Evolutionary conservation across 2,329 filamentous ascomycete genomes (phyloP), one percentile per base, ranked within the genome.

Genomic region (Magnaporthiopsis incrustans): DNA sequence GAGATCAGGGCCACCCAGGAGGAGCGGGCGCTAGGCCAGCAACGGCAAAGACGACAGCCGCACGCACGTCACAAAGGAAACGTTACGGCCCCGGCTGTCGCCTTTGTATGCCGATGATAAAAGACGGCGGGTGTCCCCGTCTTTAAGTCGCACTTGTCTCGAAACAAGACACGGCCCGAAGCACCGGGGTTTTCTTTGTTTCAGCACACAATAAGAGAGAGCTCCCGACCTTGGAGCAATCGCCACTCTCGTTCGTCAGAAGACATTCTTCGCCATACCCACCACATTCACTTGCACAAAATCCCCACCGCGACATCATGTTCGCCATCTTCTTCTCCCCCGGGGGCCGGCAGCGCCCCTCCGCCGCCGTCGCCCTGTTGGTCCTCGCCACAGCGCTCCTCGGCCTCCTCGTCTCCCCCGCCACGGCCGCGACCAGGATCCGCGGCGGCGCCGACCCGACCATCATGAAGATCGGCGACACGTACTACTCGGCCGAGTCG

Each of bases 401-500:
- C 26, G 59, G n/a, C 30, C 30, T 64, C 57, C 66, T 69, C 30
- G 59, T 67, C 57, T 62, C 65, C 35, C 61, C 58, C 59, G 57
- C 63, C 4, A 27, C 59, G 3, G 64, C 64, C 7, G 62, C 63
- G 25, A 64, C 60, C 33, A 67, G 64, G 30, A 64, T 69, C 59
- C 61, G 65, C 11, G 22, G 57, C 38, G 69, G 69, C n/a, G 63
- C 65, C 12, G 70, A 71, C 64, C 70, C 70, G 11, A 64, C 68
- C 26, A 62, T 66, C 25, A 65, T 70, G 63, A 66, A 65, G 59
- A 57, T 66, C 38, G 68, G 67, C 22, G 61, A 64, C 64, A 66
- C 62, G 26, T 69, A 68, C 64, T 70, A 68, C 66, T 70, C 70
- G 6, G 70, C 65, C 62, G 67, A 70, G n/a, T 67, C 69, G 8